Evolutionary conservation across 2,329 filamentous ascomycete genomes (phyloP).

Genomic region (Verticillium zaregamsianum): DNA sequence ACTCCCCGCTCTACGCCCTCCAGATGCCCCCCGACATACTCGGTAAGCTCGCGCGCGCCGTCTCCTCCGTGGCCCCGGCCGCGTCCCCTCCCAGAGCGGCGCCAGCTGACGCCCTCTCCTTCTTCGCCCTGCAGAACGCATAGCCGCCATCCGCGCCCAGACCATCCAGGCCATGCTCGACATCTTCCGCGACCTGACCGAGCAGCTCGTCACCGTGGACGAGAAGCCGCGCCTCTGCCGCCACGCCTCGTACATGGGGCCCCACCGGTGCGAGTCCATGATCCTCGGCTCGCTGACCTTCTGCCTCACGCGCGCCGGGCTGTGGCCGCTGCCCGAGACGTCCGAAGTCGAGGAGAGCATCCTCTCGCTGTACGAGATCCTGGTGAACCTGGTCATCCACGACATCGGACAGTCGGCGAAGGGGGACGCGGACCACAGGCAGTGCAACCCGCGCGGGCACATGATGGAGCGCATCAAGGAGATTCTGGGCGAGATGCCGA

Average conservation of each 20-base stretch:
- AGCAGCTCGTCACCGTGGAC: conserved; percentile 21
- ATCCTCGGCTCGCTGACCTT: conserved; percentile 29
- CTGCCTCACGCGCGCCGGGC: conserved; percentile 24
- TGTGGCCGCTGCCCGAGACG: conserved; percentile 25
- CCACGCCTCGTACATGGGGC: conserved; percentile 27
- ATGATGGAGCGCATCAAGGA: conserved; percentile 14
- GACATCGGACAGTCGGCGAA: conserved; percentile 16
- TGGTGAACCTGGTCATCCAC: conserved; percentile 21
- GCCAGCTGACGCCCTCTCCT: neutral
- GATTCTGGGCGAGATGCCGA: conserved; percentile 15
- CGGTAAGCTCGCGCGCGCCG: conserved; percentile 9
- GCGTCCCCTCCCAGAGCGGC: neutral
- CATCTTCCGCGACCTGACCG: conserved; percentile 18
- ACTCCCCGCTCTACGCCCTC: conserved; percentile 1
- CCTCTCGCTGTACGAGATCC: conserved; percentile 15
- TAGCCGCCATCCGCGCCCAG: conserved; percentile 15
- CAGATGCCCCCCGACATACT: conserved; percentile 16
- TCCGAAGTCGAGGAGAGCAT: conserved; percentile 19
- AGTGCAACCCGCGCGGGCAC: conserved; percentile 17
- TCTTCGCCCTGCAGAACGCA: conserved; percentile 9
- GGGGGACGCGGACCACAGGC: conserved; percentile 12
- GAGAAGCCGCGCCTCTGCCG: conserved; percentile 26
- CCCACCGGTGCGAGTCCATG: conserved; percentile 30
- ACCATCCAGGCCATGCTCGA: conserved; percentile 19
- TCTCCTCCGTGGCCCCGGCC: neutral